Evolutionary conservation across 257 asterid genomes (phyloP).

Genomic region (Thymus mandschuricus): DNA sequence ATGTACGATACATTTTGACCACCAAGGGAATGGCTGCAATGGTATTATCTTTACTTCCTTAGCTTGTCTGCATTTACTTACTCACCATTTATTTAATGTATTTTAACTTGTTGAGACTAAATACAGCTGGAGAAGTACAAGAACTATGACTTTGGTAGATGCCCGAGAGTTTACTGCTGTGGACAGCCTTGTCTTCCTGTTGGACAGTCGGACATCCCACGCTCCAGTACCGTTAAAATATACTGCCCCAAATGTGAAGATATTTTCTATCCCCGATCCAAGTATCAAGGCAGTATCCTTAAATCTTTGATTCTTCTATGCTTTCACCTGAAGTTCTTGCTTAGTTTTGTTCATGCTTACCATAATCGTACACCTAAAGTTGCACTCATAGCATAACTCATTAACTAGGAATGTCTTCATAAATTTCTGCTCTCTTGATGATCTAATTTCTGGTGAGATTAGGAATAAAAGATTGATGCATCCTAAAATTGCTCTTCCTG

Average conservation of each 20-base stretch:
- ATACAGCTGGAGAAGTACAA: slow-evolving; percentile 86
- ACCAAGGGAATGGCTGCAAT: slow-evolving; percentile 96
- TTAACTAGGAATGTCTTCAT: not conserved
- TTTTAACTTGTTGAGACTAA: slow-evolving; percentile 24
- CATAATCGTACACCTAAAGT: not conserved
- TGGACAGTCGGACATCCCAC: slow-evolving; percentile 89
- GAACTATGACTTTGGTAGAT: slow-evolving; percentile 84
- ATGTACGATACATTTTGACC: slow-evolving; percentile 82
- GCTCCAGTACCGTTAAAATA: slow-evolving; percentile 84
- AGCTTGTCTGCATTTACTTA: not conserved
- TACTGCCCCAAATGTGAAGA: slow-evolving; percentile 91
- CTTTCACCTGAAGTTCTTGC: slow-evolving; percentile 10
- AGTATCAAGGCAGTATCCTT: slow-evolving; percentile 99
- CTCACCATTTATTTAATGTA: slow-evolving; percentile 8
- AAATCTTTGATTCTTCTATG: slow-evolving; percentile 2
- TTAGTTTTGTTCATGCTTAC: slow-evolving; percentile 9
- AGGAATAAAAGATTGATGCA: not conserved
- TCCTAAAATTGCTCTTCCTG: not conserved
- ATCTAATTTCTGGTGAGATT: not conserved
- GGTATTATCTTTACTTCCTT: slow-evolving; percentile 48
- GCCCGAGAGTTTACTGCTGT: slow-evolving; percentile 85
- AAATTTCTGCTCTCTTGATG: not conserved
- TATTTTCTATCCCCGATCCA: slow-evolving; percentile 86
- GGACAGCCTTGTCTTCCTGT: slow-evolving; percentile 94
- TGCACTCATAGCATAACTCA: not conserved